Evolutionary conservation across 164 flowering plant genomes (phyloP).

Genomic region (Magnolia kwangsiensis): DNA sequence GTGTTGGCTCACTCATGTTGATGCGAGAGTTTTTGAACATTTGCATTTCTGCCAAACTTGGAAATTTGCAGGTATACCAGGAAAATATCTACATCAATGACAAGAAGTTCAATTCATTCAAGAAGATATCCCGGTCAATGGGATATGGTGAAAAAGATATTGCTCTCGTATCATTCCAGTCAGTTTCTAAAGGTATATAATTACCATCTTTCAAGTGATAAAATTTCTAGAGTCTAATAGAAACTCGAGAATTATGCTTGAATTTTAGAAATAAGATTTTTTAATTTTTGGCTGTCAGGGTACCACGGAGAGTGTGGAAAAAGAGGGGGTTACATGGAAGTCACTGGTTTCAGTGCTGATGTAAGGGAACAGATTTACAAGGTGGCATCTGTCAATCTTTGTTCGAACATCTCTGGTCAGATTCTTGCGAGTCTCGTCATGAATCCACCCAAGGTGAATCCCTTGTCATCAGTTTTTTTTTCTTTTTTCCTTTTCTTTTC

Average conservation of each 20-base stretch:
- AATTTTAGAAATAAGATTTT: not conserved
- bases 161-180: slow-evolving; percentile 84
- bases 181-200: slow-evolving; percentile 85
- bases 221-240: not conserved
- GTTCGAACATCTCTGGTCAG: slow-evolving; percentile 96
- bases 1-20: not conserved
- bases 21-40: not conserved
- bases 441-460: slow-evolving; percentile 90
- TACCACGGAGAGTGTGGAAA: slow-evolving; percentile 98
- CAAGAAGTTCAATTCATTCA: slow-evolving; percentile 88
- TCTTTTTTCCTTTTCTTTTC: too few relatives aligned
- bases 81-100: slow-evolving; percentile 90
- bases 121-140: slow-evolving; percentile 88
- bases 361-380: slow-evolving; percentile 94
- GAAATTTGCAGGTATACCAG: slow-evolving; percentile 75
- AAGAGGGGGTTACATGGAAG: slow-evolving; percentile 99
- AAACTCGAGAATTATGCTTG: not conserved
- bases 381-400: slow-evolving; percentile 92
- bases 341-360: slow-evolving; percentile 80
- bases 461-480: not conserved
- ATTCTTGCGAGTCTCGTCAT: slow-evolving; percentile 97
- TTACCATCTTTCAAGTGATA: not conserved
- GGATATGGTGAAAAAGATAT: slow-evolving; percentile 86
- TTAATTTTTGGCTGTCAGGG: slow-evolving; percentile 36
- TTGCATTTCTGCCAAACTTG: not conserved